Conservation (phyloP, 495 filamentous ascomycete genomes). For the Lasiosphaeria hispida region DNA sequence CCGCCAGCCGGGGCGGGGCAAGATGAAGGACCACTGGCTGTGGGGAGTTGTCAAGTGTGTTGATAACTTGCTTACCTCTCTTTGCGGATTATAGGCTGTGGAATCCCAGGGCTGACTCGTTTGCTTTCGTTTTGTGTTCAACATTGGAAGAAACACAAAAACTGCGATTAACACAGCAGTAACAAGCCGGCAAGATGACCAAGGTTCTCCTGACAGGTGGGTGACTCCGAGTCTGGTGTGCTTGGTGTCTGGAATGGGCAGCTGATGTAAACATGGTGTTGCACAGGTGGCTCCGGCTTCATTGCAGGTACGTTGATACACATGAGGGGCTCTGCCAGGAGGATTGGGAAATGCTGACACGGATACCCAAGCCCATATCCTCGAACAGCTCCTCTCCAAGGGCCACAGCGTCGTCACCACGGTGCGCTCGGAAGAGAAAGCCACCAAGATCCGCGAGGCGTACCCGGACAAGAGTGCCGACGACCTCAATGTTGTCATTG, state of each 20-base stretch:
- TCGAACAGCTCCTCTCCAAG: slow-evolving; percentile 68
- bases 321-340: not conserved
- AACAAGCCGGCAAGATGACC: slow-evolving; percentile 44
- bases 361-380: slow-evolving; percentile 59
- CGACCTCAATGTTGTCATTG: slow-evolving; percentile 72
- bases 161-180: not conserved
- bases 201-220: slow-evolving; percentile 59
- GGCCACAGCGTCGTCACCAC: slow-evolving; percentile 78
- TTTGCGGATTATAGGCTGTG: no score
- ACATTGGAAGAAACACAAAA: no score
- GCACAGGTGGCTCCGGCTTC: slow-evolving; percentile 48
- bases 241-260: not conserved
- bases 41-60: no score
- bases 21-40: no score
- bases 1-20: no score
- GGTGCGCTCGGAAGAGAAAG: slow-evolving; percentile 78
- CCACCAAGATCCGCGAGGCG: slow-evolving; percentile 65
- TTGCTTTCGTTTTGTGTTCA: no score
- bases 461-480: slow-evolving; percentile 55
- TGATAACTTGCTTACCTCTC: no score
- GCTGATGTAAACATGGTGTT: not conserved
- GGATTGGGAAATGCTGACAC: not conserved
- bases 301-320: slow-evolving; percentile 42
- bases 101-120: no score
- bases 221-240: slow-evolving; percentile 14